A percentile compares a stretch with the other conserved stretches of the same genome.
Conservation (phyloP, 768 basidiomycete genomes). For the Panaeolus cyanescens region DNA sequence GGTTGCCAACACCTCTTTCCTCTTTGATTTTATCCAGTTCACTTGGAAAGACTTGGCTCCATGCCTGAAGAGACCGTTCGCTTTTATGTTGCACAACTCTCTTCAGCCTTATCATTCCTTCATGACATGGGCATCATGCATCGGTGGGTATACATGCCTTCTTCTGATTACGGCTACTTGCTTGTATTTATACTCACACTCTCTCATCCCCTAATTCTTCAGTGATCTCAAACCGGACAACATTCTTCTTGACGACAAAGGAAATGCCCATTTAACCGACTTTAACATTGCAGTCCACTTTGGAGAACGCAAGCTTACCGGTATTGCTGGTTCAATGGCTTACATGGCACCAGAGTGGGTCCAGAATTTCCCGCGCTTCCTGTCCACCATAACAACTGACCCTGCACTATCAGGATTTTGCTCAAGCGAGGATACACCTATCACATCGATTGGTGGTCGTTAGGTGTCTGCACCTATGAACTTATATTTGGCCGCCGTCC, state of each 20-base stretch:
- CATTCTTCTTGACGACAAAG: slow-evolving; percentile 92
- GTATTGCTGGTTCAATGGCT: slow-evolving; percentile 97
- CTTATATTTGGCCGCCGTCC: slow-evolving; percentile 90
- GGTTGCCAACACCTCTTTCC: slow-evolving; percentile 6
- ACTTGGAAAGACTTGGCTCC: slow-evolving; percentile 79
- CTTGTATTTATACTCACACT: slow-evolving; percentile 15
- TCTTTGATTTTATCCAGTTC: slow-evolving; percentile 59
- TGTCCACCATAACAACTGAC: background rate
- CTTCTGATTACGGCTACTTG: slow-evolving; percentile 17
- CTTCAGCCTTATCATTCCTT: slow-evolving; percentile 85
- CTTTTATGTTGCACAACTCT: slow-evolving; percentile 89
- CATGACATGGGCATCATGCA: slow-evolving; percentile 96
- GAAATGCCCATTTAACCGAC: slow-evolving; percentile 96
- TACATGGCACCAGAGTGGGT: slow-evolving; percentile 92
- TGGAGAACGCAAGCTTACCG: slow-evolving; percentile 82
- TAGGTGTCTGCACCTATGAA: slow-evolving; percentile 92
- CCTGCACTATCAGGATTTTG: slow-evolving; percentile 56
- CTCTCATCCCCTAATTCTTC: slow-evolving; percentile 11
- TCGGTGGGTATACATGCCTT: slow-evolving; percentile 55
- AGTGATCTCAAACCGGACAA: slow-evolving; percentile 98
- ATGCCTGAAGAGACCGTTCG: slow-evolving; percentile 78
- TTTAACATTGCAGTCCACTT: slow-evolving; percentile 99
- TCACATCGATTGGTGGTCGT: slow-evolving; percentile 96
- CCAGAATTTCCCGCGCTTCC: background rate
- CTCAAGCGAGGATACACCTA: slow-evolving; percentile 93